Base-by-base conservation (phyloP, 2,329 filamentous ascomycete species). In the Drechslera avenae region DNA sequence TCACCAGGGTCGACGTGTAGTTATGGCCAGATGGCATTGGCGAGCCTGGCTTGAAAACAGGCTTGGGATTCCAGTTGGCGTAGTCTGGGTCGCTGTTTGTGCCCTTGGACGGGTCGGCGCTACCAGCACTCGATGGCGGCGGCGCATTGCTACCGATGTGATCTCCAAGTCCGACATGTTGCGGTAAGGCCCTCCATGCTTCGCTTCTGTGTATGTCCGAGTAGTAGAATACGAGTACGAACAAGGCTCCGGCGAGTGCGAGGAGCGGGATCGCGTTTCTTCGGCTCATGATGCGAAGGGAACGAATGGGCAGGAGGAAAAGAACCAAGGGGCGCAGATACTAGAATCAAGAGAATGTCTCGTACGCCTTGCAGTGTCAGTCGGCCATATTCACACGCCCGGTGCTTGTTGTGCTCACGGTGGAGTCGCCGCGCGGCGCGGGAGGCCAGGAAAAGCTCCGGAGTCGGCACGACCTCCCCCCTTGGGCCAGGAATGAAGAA, bases 1-100 rank as follows among this genome's bases (percentile, higher is more conserved):
- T 75, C 4, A 87, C 80, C 18, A 86, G 64, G 1, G 73, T 75
- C 19, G 79, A 80, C 3, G 81, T 81, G 60, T 83, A 85, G 33
- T 77, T 77, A 53, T 75, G 73, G 1, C 78, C 78, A 0, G 73
- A 58, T 0, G 79, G 75, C 60, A 72, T 64, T 3, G 62, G 55
- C 14, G 61, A 67, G 39, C 72, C 72, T 50, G 33, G 61, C 62
- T 47, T 47, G 52, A 71, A 75, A 30, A 66, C 59, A 5, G 66
- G 64, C 26, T 63, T 64, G n/a, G 72, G 69, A 30, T 73, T 74
- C 72, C 72, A 75, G 37, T 72, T 72, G 6, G 59, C 64, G 49
- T 70, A 71, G 30, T 72, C 59, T 9, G 69, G 62, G 17, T 72
- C 66, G 43, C 63, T 51, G 7, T 45, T 49, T 19, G 55, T 14